Base-by-base conservation (phyloP, 2,329 filamentous ascomycete genomes). In the Aspergillus clavatus region DNA sequence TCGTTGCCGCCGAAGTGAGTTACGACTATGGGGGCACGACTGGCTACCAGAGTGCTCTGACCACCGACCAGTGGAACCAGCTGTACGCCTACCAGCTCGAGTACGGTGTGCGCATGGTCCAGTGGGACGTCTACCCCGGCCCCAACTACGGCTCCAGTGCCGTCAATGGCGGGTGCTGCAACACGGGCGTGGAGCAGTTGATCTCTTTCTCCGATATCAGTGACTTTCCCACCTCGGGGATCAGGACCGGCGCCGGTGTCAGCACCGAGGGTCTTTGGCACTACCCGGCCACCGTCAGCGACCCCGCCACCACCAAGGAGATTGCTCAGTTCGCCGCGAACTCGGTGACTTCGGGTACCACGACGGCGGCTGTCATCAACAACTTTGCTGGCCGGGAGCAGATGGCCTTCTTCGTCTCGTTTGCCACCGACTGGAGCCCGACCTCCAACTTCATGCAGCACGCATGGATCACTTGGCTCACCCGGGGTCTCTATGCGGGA, bases 401-500 rank as follows among this genome's bases (percentile, higher is more conserved):
- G 62, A 80, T 83, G 77, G 79, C 74, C 3, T 82, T 77, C 67
- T 82, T 82, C 65, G 73, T 77, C 42, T 65, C 68, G 12, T 81
- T 78, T 51, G 74, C 74, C 38, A 70, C 74, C 5, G 66, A 68
- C 37, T 78, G 75, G 76, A 72, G 73, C 47, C 53, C 72, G 11
- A 74, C 78, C 2, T 79, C 76, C 54, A 81, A 73, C 60, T 80
- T 74, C 55, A 61, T 82, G 39, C 79, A 82, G 62, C 80, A 83
- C 62, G 71, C 79, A 8, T 82, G 77, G 72, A 82, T 83, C 48
- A 75, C 75, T 53, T 83, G 79, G 80, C 59, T 80, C 26, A 82
- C 80, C 4, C 72, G 78, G 49, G 80, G 80, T 28, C 61, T 82
- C 7, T 57, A 78, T 50, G 67, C 76, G 7, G 79, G 79, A n/a